These are phyloP conservation scores for Aspergillus piperis DNA, from an alignment of 2,329 filamentous ascomycete species.

Conservation along the genomic window DNA sequence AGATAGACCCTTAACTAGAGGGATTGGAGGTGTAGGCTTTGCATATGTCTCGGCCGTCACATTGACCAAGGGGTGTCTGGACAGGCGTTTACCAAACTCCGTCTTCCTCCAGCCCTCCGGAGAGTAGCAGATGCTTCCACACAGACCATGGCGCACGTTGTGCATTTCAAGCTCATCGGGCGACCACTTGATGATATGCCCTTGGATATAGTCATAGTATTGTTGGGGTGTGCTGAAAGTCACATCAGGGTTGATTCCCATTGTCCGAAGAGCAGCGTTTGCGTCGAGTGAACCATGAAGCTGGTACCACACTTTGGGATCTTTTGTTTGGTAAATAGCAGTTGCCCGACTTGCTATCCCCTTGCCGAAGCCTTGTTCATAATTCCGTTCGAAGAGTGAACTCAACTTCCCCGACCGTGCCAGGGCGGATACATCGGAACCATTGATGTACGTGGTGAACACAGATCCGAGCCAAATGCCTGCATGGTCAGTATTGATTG, in stretches of 20 bases:
- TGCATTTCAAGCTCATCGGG: conserved; percentile 48
- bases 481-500: conserved; percentile 51
- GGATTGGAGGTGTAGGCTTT: conserved; percentile 35
- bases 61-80: conserved; percentile 48
- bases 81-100: conserved; percentile 47
- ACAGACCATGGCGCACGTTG: conserved; percentile 45
- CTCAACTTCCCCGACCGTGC: conserved; percentile 31
- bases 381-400: conserved; percentile 37
- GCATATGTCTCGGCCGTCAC: conserved; percentile 38
- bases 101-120: conserved; percentile 49
- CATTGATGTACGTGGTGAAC: conserved; percentile 42
- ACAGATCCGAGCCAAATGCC: conserved; percentile 49
- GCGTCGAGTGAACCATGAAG: conserved; percentile 55
- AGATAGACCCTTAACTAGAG: conserved; percentile 7
- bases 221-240: conserved; percentile 8
- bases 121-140: conserved; percentile 49
- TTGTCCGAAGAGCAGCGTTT: conserved; percentile 45
- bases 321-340: conserved; percentile 52
- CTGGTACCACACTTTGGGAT: conserved; percentile 51
- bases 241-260: conserved; percentile 46
- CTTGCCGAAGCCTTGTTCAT: conserved; percentile 41
- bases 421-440: conserved; percentile 34
- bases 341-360: conserved; percentile 45
- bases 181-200: conserved; percentile 35
- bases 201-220: conserved; percentile 28